Conservation (phyloP, 768 basidiomycete species). For the Boletus rufocinnamomeus region DNA sequence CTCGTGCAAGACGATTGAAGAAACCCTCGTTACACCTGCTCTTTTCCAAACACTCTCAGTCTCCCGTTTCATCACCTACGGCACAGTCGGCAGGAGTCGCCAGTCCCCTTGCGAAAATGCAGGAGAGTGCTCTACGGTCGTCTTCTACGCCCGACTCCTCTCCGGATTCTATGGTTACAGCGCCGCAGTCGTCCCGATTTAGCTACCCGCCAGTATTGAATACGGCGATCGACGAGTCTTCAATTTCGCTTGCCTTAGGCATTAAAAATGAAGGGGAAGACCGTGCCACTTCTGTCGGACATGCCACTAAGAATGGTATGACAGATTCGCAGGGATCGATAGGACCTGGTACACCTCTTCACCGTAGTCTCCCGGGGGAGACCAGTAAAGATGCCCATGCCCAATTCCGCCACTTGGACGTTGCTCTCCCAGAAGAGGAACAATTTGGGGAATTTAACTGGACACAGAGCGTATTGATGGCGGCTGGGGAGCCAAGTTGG, state of each 20-base stretch:
- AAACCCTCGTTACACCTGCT: slow-evolving; percentile 71
- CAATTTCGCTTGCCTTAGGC: slow-evolving; percentile 41
- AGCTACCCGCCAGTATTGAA: slow-evolving; percentile 59
- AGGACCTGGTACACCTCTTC: slow-evolving; percentile 2
- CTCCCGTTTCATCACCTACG: slow-evolving; percentile 42
- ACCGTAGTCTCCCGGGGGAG: slow-evolving; percentile 23
- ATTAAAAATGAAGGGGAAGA: slow-evolving; percentile 34
- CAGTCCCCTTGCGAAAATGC: slow-evolving; percentile 11
- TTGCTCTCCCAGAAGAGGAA: slow-evolving; percentile 39
- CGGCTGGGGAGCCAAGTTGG: slow-evolving; percentile 55
- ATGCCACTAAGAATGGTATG: slow-evolving; percentile 13
- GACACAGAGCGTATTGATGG: slow-evolving; percentile 71
- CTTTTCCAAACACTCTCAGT: slow-evolving; percentile 63
- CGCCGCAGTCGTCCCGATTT: slow-evolving; percentile 50
- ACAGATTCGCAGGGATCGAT: slow-evolving; percentile 25
- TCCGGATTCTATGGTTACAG: slow-evolving; percentile 53
- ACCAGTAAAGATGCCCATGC: slow-evolving; percentile 21
- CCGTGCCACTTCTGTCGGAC: slow-evolving; percentile 11
- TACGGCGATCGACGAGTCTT: slow-evolving; percentile 60
- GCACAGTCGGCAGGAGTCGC: slow-evolving; percentile 29
- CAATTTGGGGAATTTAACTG: slow-evolving; percentile 58
- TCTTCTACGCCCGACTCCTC: slow-evolving; percentile 38
- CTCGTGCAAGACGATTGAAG: slow-evolving; percentile 46
- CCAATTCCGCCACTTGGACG: slow-evolving; percentile 31
- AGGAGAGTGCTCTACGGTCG: slow-evolving; percentile 24